phyloP scores from a whole-genome alignment of 257 asterid genomes.

The Mitragyna speciosa region DNA sequence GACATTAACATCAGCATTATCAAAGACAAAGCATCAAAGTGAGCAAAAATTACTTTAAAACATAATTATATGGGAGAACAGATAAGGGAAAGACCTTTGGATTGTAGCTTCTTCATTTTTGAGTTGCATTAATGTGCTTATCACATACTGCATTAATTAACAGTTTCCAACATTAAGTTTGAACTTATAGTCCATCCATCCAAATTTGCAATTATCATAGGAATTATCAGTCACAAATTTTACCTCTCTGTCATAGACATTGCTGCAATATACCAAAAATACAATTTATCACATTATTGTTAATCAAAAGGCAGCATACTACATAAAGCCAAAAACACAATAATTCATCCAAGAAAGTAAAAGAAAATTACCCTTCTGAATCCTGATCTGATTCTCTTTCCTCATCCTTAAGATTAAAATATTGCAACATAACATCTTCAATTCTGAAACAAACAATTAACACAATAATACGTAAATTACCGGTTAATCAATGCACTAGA shows the following conservation, averaged over 20 bases:
- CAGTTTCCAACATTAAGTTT: background rate
- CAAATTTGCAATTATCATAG: background rate
- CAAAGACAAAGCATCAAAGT: background rate
- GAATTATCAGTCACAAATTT: background rate
- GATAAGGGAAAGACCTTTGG: slow-evolving; percentile 45
- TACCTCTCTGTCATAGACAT: slow-evolving; percentile 28
- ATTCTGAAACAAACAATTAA: slow-evolving; percentile 34
- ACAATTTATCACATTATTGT: background rate
- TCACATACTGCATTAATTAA: slow-evolving; percentile 52
- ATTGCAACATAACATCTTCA: slow-evolving; percentile 70
- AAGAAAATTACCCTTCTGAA: slow-evolving; percentile 56
- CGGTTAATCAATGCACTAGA: background rate
- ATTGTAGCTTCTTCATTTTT: slow-evolving; percentile 55
- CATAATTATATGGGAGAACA: background rate
- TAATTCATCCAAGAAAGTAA: background rate
- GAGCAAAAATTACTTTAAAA: background rate
- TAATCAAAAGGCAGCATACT: background rate
- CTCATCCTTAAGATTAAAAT: slow-evolving; percentile 45
- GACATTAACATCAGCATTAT: background rate
- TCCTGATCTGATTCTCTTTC: slow-evolving; percentile 56
- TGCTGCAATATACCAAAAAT: slow-evolving; percentile 15
- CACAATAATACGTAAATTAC: background rate
- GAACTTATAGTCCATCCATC: background rate
- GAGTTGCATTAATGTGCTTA: slow-evolving; percentile 59
- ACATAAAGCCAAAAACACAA: background rate